Conservation (phyloP, 108 stramenopile species). For the Cyclotella baltica region DNA sequence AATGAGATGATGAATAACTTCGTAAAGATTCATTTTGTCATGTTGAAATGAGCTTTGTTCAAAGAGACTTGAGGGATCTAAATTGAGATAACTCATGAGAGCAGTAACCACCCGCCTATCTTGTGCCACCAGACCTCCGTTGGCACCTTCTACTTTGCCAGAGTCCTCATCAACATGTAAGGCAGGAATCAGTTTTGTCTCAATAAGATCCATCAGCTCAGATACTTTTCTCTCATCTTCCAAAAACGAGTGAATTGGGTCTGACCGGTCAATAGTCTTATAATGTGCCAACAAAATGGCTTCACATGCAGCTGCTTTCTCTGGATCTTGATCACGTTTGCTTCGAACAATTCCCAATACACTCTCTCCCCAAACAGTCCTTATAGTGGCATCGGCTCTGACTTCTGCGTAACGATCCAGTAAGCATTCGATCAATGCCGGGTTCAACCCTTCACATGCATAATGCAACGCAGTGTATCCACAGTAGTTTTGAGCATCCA, state of each 20-base stretch:
- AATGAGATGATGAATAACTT: conserved; percentile 33
- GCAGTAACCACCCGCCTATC: conserved; percentile 38
- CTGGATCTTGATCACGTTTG: conserved; percentile 14
- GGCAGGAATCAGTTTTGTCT: conserved; percentile 46
- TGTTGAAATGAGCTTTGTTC: conserved; percentile 8
- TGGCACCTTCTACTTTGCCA: background rate
- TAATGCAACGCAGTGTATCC: conserved; percentile 55
- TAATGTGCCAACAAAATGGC: conserved; percentile 31
- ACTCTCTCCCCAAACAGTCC: conserved; percentile 52
- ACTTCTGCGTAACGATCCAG: conserved; percentile 24
- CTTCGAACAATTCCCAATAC: conserved; percentile 32
- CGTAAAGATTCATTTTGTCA: conserved; percentile 34
- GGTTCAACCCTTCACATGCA: conserved; percentile 51
- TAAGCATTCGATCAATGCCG: conserved; percentile 34
- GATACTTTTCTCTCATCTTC: conserved; percentile 44
- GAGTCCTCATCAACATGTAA: conserved; percentile 23
- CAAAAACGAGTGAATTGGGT: conserved; percentile 34
- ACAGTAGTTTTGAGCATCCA: conserved; percentile 46
- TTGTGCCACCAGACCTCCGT: conserved; percentile 29
- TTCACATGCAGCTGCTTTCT: conserved; percentile 39
- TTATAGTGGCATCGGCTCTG: conserved; percentile 37
- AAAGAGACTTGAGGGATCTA: conserved; percentile 37
- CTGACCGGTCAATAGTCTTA: conserved; percentile 10
- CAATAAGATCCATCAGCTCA: conserved; percentile 38
- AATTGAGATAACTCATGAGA: conserved; percentile 29